phyloP scores from a whole-genome alignment of 179 eudicot genomes.

The Beta lomatogona region DNA sequence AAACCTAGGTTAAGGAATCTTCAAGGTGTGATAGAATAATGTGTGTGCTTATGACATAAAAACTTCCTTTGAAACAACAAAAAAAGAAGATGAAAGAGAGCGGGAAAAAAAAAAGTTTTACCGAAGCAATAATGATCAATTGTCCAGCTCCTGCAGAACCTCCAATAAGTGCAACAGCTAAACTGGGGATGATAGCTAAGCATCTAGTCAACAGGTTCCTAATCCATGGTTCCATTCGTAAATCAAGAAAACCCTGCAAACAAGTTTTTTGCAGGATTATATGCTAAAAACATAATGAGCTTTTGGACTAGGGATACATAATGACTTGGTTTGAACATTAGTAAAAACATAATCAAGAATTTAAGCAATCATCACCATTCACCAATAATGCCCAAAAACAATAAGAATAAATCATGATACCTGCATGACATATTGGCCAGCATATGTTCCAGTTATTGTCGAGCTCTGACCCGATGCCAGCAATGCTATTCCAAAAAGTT shows the following conservation, averaged over 20 bases:
- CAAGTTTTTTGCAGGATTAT: not conserved
- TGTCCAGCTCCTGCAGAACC: constrained; percentile 94
- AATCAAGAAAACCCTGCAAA: constrained; percentile 83
- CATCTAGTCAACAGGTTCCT: constrained; percentile 86
- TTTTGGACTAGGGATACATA: not conserved
- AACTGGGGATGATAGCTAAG: constrained; percentile 95
- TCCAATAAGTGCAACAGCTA: constrained; percentile 81
- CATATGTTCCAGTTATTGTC: constrained; percentile 98
- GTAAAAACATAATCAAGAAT: too few species aligned
- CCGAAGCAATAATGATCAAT: constrained; percentile 94
- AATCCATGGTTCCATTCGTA: constrained; percentile 86
- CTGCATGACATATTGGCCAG: constrained; percentile 99
- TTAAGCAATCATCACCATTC: too few species aligned
- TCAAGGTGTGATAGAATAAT: too few species aligned
- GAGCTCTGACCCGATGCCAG: constrained; percentile 99
- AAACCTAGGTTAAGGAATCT: not conserved
- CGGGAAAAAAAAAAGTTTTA: constrained; percentile 21
- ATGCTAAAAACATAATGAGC: too few species aligned
- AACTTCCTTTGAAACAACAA: too few species aligned
- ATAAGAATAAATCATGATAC: constrained; percentile 30
- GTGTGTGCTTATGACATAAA: too few species aligned
- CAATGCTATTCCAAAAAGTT: constrained; percentile 90
- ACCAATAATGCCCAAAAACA: not conserved
- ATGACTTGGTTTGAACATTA: not conserved
- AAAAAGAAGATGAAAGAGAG: too few species aligned